Base-by-base conservation (phyloP, 2,329 filamentous ascomycete species). In the Aspergillus sp. region DNA sequence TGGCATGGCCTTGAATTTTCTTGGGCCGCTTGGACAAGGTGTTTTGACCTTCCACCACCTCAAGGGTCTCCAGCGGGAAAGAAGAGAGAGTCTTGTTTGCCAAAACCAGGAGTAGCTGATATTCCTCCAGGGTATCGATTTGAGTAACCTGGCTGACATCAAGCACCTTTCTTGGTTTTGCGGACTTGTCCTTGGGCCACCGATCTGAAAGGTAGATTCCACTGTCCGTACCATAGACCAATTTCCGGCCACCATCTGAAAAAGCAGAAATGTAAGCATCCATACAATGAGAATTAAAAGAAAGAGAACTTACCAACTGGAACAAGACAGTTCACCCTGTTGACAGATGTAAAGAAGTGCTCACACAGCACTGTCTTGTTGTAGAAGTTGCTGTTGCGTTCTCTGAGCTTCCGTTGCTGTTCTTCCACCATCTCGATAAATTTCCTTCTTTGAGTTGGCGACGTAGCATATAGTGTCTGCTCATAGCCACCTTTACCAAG, bases 1-100 rank as follows among this genome's bases (percentile, higher is more conserved):
- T 96, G 69, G 91, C 94, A 71, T 96, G 90, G 60, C 88, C 95
- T 69, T 90, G 86, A 54, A 98, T 97, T 76, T 96, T 96, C 75
- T 93, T 91, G 7, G 90, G 89, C 38, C 90, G 82, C 68, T 93
- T 95, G 13, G 83, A 82, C 48, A 90, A 75, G 30, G 88, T 80
- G 45, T 84, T 85, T 50, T 81, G 77, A 43, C 75, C 74, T 61
- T 97, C 90, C 53, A 86, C 86, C 2, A 86, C 81, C 60, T 95
- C 91, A 48, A 98, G 77, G 12, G 89, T 90, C 53, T 91, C 85
- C 45, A 95, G 76, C 1, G 89, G 83, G 72, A 93, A 97, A 6
- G 91, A 95, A 58, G 88, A 84, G 7, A 97, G 78, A 0, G 90
- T 91, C 72, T 95, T 96, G 71, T 95, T 94, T 4, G 90, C 87